These are phyloP conservation scores for Haematococcus lacustris DNA, from an alignment of 139 green algal species.

Conservation along the genomic window DNA sequence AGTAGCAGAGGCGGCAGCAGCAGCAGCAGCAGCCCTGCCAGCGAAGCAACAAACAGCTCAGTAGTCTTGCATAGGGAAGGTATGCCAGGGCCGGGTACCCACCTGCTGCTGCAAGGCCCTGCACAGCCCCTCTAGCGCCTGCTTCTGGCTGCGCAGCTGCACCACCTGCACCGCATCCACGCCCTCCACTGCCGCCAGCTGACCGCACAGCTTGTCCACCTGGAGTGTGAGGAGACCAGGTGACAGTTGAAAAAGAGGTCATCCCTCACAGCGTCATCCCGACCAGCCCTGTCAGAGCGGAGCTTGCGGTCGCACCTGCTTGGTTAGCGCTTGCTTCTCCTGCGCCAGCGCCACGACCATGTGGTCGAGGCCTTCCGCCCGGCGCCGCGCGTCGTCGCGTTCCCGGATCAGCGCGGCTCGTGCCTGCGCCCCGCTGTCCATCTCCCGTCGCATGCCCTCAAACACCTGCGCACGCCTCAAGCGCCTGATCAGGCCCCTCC, in stretches of 20 bases:
- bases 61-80: too few species aligned
- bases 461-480: too few species aligned
- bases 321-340: constrained; percentile 15
- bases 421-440: constrained; percentile 17
- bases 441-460: constrained; percentile 15
- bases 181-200: not conserved
- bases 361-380: constrained; percentile 10
- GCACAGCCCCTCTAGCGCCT: not conserved
- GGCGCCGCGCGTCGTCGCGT: constrained; percentile 19
- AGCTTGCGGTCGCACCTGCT: too few species aligned
- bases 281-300: too few species aligned
- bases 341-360: constrained; percentile 14
- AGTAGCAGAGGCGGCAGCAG: too few species aligned
- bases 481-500: too few species aligned
- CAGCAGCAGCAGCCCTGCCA: too few species aligned
- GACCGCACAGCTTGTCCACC: not conserved
- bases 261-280: too few species aligned
- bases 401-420: constrained; percentile 6
- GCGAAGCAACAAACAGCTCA: too few species aligned
- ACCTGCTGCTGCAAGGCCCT: not conserved
- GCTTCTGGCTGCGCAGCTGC: not conserved
- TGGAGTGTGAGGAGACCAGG: too few species aligned
- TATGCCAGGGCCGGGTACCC: too few species aligned
- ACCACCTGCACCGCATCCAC: not conserved
- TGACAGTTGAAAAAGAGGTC: too few species aligned